Base-by-base conservation (phyloP, 176 grass and related monocot species). In the Triticum monococcum region DNA sequence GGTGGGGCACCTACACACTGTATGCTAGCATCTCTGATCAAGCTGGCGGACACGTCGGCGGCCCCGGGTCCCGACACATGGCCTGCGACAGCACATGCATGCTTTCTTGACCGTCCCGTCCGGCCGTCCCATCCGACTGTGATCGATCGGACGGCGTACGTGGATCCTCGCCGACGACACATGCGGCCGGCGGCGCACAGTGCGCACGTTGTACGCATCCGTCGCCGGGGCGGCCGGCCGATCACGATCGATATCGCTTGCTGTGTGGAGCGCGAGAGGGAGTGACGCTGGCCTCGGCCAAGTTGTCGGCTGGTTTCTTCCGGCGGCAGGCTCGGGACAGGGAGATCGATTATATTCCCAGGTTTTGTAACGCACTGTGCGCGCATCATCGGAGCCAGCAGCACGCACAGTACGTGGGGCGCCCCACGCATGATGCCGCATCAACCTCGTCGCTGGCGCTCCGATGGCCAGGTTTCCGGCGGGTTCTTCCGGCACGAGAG, bases 121-220 rank as follows among this genome's bases (percentile, higher is more conserved):
- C 16, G 50, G 50, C 0, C 22, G 36, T 84, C 74, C 83, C 91
- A 26, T 92, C 80, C 17, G 87, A 92, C 70, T 18, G 20, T 25
- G 87, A 89, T 9, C 7, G 56, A 59, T 80, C 87, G 65, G 40
- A 89, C 59, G 86, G 60, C 12, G 11, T 75, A 46, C 56, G 43
- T 46, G 73, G 79, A 41, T 18, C 67, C 67, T 6, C n/a, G 7
- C 71, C 2, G 38, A 25, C 37, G 10, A 13, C 37, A 37, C 8
- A 37, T 18, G 32, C 17, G 9, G 17, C 16, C 22, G 43, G 78
- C n/a, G 32, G 66, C 31, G 56, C 56, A 59, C 56, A 59, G 56
- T 59, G 7, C 2, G 56, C 56, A 9, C 56, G 56, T 17, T 52
- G 48, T 52, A 17, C 48, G 5, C 48, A 7, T 52, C 48, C 46